These are phyloP conservation scores for Rhizopus microsporus DNA, from an alignment of 371 early-diverging fungal species.

Conservation along the genomic window DNA sequence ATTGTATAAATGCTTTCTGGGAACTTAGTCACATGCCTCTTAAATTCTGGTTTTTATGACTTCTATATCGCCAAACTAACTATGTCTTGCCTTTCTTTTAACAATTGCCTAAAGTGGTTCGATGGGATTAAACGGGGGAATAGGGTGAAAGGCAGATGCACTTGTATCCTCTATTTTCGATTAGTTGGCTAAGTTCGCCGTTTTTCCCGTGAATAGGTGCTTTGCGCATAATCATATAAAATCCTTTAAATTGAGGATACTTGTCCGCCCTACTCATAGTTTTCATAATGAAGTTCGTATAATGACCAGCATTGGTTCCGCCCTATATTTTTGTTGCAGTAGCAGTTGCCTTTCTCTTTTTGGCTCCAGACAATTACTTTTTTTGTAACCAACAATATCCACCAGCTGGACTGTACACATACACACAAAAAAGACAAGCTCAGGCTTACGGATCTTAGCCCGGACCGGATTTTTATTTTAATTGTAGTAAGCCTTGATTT, in stretches of 20 bases:
- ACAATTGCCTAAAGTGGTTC: slow-evolving; percentile 17
- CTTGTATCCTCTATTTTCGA: slow-evolving; percentile 8
- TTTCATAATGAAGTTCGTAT: neutral
- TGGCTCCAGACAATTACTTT: neutral
- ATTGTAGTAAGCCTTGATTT: slow-evolving; percentile 48
- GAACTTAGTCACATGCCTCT: slow-evolving; percentile 15
- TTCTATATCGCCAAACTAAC: slow-evolving; percentile 7
- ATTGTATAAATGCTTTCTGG: slow-evolving; percentile 15
- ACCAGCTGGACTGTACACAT: too few species aligned
- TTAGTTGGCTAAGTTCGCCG: slow-evolving; percentile 11
- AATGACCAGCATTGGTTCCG: neutral
- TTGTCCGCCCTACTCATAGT: neutral
- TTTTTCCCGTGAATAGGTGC: slow-evolving; percentile 9
- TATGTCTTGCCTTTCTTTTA: slow-evolving; percentile 25
- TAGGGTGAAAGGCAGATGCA: slow-evolving; percentile 17
- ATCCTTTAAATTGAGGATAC: neutral
- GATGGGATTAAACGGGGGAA: slow-evolving; percentile 18
- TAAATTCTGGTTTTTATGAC: slow-evolving; percentile 14
- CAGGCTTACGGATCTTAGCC: slow-evolving; percentile 5
- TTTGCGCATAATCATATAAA: neutral
- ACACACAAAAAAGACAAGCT: too few species aligned
- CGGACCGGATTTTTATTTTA: slow-evolving; percentile 11
- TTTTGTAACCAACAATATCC: too few species aligned
- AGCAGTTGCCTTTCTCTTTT: too few species aligned
- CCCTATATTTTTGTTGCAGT: neutral